A percentile compares a stretch with the other conserved stretches of the same genome.
Conservation (phyloP, 129 eudicot species). For the Escallonia herrerae region DNA sequence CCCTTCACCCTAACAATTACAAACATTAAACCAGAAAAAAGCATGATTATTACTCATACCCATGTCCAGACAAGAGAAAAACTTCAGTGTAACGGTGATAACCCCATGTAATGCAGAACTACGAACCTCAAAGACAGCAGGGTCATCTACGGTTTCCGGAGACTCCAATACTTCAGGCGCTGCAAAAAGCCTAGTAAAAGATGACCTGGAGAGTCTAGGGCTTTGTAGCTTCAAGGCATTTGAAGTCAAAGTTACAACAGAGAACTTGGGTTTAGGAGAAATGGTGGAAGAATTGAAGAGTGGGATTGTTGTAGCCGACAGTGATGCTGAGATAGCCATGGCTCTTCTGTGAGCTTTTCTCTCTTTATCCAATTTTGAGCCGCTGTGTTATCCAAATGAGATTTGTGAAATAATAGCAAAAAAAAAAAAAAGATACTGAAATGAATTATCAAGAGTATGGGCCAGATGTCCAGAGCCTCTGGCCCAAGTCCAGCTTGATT, state of each 20-base stretch:
- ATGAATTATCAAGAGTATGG: no score
- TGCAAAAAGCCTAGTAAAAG: conserved; percentile 28
- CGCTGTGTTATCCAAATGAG: conserved; percentile 1
- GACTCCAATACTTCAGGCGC: conserved; percentile 54
- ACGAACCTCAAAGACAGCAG: conserved; percentile 13
- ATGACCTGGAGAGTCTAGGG: conserved; percentile 20
- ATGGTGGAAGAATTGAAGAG: conserved; percentile 44
- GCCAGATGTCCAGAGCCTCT: no score
- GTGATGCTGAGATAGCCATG: conserved; percentile 64
- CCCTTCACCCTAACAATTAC: conserved; percentile 18
- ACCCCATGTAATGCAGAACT: not conserved
- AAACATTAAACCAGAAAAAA: conserved; percentile 7
- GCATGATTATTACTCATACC: no score
- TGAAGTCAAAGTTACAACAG: conserved; percentile 24
- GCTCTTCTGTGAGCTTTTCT: no score
- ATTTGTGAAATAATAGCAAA: not conserved
- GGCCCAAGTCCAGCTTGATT: not conserved
- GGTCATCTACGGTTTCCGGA: conserved; percentile 23
- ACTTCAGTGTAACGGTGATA: no score
- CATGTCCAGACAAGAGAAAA: no score
- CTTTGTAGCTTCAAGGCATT: conserved; percentile 23
- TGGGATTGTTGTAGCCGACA: conserved; percentile 41
- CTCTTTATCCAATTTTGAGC: no score
- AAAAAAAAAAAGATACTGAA: not conserved
- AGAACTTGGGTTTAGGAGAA: conserved; percentile 38